Evolutionary conservation across 2,329 filamentous ascomycete genomes (phyloP), one percentile per base, ranked within the genome.

Genomic region (Colletotrichum sp.): DNA sequence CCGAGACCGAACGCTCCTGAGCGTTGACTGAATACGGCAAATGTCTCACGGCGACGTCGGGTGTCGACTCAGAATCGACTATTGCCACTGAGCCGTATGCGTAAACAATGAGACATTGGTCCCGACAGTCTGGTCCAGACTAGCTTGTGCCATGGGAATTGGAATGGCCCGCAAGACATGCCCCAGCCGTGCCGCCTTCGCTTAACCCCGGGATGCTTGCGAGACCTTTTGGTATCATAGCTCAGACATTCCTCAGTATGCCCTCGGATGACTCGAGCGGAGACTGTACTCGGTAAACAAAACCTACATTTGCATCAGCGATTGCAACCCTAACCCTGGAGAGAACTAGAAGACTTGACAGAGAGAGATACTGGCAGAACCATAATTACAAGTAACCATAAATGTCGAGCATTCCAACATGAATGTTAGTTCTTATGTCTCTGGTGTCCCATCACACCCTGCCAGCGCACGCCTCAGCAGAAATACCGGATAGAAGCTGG

Each of bases 301-400:
- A 15, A 39, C n/a, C 65, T 70, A 16, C 6, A 26, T 36, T 30
- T 15, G 57, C 4, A 12, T 59, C 39, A 64, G 36, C 44, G 16
- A 4, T 15, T 21, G 9, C 4, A 74, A 74, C 71, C 71, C 71
- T 74, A 74, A 74, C 71, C 67, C 71, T 74, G 59, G 36, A 13
- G 52, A 39, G 9, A 57, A 44, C 26, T 13, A 32, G 39, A 13
- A n/a, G 12, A 16, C 24, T 30, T 39, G 18, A 49, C 24, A 13
- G 12, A 30, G 13, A 30, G 12, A 30, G 13, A 30, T 62, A n/a
- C 59, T n/a, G 44, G 10, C 59, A n/a, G 28, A 62, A 18, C 28
- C 59, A 62, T 13, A 7, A 30, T 30, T n/a, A 12, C 6, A 28
- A 30, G 30, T 30, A 62, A 32, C 26, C 26, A 18, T 62, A 30